phyloP scores from a whole-genome alignment of 345 rosid species.

The Gossypium ekmanianum region DNA sequence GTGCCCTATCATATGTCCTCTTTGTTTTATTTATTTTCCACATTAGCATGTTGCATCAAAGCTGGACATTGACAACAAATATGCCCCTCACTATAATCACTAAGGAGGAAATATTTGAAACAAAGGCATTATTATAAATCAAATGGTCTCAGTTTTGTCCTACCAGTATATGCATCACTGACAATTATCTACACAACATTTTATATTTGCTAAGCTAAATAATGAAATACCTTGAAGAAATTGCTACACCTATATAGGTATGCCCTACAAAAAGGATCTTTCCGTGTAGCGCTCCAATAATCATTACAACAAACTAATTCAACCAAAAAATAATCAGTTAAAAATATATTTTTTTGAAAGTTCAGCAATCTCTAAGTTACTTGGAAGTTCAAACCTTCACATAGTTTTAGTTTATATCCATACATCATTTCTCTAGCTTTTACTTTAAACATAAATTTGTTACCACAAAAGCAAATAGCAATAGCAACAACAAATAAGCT shows the following conservation, averaged over 20 bases:
- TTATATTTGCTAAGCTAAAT: background rate
- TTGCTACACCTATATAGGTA: background rate
- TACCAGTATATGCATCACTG: background rate
- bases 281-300: background rate
- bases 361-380: no score
- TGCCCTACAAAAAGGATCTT: background rate
- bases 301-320: background rate
- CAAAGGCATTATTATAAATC: background rate
- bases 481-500: background rate
- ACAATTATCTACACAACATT: background rate
- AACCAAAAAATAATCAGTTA: background rate
- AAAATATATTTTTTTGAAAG: background rate
- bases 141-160: background rate
- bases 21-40: no score
- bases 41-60: no score
- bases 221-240: background rate
- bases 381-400: no score
- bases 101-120: background rate
- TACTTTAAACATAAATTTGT: background rate
- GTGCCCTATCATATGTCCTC: no score
- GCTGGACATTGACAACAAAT: no score
- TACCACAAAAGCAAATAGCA: background rate
- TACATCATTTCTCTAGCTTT: no score
- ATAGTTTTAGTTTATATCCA: no score
- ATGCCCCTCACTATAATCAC: no score